Conservation (phyloP, 306 rosid species). For the Hippophae rhamnoides region DNA sequence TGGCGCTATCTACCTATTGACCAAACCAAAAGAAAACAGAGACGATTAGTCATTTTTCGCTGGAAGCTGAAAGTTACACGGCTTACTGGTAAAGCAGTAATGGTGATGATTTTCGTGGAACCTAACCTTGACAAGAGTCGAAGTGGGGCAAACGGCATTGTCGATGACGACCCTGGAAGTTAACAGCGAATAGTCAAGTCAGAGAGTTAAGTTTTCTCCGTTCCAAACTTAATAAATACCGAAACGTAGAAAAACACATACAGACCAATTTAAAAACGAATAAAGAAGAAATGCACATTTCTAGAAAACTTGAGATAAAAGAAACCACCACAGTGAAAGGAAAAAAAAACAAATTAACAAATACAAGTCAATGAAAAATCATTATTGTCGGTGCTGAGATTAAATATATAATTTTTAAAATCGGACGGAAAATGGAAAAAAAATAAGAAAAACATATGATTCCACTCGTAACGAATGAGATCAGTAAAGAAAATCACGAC, state of each 20-base stretch:
- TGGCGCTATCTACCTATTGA: constrained; percentile 77
- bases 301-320: too few relatives aligned
- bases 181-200: constrained; percentile 32
- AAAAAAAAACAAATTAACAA: too few relatives aligned
- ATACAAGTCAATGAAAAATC: too few relatives aligned
- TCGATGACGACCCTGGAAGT: constrained; percentile 80
- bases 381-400: too few relatives aligned
- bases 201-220: constrained; percentile 15
- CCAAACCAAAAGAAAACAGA: constrained; percentile 10
- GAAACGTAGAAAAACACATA: too few relatives aligned
- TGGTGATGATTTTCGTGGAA: constrained; percentile 4
- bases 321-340: too few relatives aligned
- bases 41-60: not conserved
- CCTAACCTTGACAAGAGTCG: constrained; percentile 83
- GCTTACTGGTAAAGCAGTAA: not conserved
- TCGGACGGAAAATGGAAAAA: not conserved
- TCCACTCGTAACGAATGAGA: constrained; percentile 8
- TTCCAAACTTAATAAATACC: not conserved
- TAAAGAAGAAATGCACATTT: not conserved
- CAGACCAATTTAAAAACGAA: too few relatives aligned
- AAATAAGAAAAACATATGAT: constrained; percentile 9
- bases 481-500: constrained; percentile 6
- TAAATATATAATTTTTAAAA: too few relatives aligned
- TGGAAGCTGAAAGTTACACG: not conserved
- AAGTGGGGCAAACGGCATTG: constrained; percentile 65